A percentile compares a stretch with the other conserved stretches of the same genome.
phyloP scores from a whole-genome alignment of 345 rosid species.

The Arabis hirsuta region DNA sequence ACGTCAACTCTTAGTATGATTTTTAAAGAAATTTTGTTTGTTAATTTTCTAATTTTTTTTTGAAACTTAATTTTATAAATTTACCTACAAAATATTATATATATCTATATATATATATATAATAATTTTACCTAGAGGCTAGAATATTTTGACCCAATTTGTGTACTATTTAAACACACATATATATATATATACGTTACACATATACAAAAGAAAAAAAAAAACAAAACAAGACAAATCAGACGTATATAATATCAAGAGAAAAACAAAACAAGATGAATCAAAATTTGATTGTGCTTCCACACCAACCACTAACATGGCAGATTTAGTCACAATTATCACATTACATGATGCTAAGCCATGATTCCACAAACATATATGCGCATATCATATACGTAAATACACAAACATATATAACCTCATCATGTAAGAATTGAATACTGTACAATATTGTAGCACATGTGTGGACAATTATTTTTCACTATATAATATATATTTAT shows the following conservation, averaged over 20 bases:
- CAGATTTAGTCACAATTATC: slow-evolving; percentile 39
- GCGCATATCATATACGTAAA: not conserved
- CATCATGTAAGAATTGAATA: slow-evolving; percentile 32
- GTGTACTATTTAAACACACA: too few species aligned
- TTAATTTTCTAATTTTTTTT: too few species aligned
- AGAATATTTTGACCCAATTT: too few species aligned
- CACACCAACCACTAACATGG: slow-evolving; percentile 46
- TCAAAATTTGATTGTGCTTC: slow-evolving; percentile 40
- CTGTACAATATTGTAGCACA: slow-evolving; percentile 37
- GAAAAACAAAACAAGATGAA: slow-evolving; percentile 36
- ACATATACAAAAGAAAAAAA: not conserved
- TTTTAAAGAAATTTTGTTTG: too few species aligned
- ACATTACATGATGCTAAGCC: slow-evolving; percentile 30
- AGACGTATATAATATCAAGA: slow-evolving; percentile 23
- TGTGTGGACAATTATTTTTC: slow-evolving; percentile 34
- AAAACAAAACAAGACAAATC: slow-evolving; percentile 23
- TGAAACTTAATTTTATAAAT: too few species aligned
- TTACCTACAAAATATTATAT: too few species aligned
- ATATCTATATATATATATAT: too few species aligned
- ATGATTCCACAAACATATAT: slow-evolving; percentile 29
- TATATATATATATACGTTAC: too few species aligned
- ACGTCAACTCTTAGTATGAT: too few species aligned
- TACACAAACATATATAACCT: slow-evolving; percentile 32
- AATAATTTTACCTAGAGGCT: too few species aligned
- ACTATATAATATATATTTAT: not conserved